Percentiles rank a stretch among this genome's conserved stretches.
phyloP scores from a whole-genome alignment of 495 filamentous ascomycete genomes.

The Staphylotrichum tortipilum region DNA sequence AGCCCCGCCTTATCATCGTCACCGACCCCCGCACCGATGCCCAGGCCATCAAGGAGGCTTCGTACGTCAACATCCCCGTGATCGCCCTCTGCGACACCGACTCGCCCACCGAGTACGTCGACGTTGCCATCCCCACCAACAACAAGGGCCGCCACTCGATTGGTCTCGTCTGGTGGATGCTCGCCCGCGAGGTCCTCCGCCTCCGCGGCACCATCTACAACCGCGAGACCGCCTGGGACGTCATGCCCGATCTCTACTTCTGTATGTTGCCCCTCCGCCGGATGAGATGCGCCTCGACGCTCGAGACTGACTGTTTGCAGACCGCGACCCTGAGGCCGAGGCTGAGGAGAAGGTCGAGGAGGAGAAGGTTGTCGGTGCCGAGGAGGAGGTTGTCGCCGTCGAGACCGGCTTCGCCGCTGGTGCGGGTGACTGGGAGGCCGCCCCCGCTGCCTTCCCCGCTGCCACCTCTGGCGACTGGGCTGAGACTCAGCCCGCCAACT shows the following conservation, averaged over 20 bases:
- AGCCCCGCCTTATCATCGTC: constrained; percentile 97
- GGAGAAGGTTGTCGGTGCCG: constrained; percentile 63
- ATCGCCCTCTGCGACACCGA: constrained; percentile 98
- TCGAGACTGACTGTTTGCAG: constrained; percentile 26
- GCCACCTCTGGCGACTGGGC: constrained; percentile 45
- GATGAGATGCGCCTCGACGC: not conserved
- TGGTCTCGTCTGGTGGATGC: constrained; percentile 98
- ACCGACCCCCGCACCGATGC: constrained; percentile 99
- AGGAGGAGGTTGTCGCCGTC: constrained; percentile 72
- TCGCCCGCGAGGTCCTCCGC: constrained; percentile 97
- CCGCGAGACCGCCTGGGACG: constrained; percentile 94
- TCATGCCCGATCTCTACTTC: constrained; percentile 99
- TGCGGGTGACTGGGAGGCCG: constrained; percentile 63
- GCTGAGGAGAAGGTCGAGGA: constrained; percentile 79
- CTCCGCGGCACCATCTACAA: constrained; percentile 90
- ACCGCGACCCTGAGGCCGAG: constrained; percentile 98
- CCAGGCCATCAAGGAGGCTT: constrained; percentile 99
- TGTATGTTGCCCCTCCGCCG: constrained; percentile 38
- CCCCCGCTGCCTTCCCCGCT: constrained; percentile 53
- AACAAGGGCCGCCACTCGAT: constrained; percentile 99
- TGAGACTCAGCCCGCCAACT: constrained; percentile 55
- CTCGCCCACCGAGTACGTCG: constrained; percentile 98
- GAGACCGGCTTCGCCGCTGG: constrained; percentile 60
- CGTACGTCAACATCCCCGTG: constrained; percentile 99
- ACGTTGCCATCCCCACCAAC: constrained; percentile 99